phyloP scores from a whole-genome alignment of 768 basidiomycete genomes.

The Kwoniella sp. region DNA sequence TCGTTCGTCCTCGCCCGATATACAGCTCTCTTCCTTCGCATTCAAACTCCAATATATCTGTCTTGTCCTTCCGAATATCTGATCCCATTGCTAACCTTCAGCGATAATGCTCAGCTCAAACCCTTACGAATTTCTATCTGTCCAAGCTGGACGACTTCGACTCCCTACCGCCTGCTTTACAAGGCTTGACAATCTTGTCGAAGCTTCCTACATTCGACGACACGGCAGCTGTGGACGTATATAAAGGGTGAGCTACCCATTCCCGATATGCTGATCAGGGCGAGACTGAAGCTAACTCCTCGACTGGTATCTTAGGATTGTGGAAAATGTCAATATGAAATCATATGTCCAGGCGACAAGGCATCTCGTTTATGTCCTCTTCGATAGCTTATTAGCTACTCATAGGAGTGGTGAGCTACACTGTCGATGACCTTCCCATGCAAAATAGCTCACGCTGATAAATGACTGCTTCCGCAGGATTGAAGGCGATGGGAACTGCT shows the following conservation, averaged over 20 bases:
- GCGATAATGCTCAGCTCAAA: constrained; percentile 72
- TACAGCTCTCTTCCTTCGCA: not conserved
- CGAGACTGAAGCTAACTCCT: no score
- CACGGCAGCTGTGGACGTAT: constrained; percentile 66
- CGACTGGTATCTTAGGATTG: no score
- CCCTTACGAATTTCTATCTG: constrained; percentile 78
- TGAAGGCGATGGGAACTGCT: constrained; percentile 70
- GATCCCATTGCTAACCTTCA: no score
- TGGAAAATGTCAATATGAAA: constrained; percentile 77
- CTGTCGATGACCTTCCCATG: not conserved
- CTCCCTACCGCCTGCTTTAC: constrained; percentile 77
- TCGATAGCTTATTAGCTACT: constrained; percentile 73
- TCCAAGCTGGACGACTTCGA: constrained; percentile 84
- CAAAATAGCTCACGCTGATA: constrained; percentile 9
- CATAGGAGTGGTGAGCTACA: constrained; percentile 66
- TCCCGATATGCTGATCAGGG: no score
- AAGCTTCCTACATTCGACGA: constrained; percentile 66
- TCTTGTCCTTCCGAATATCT: no score
- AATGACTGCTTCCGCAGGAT: constrained; percentile 57
- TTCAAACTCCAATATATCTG: no score
- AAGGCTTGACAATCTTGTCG: constrained; percentile 71
- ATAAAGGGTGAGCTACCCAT: constrained; percentile 62
- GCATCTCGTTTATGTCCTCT: constrained; percentile 74
- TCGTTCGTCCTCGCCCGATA: not conserved
- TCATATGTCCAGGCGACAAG: constrained; percentile 78